Evolutionary conservation across 805 yeast genomes (phyloP).

Genomic region (Metahyphopichia silvanorum): DNA sequence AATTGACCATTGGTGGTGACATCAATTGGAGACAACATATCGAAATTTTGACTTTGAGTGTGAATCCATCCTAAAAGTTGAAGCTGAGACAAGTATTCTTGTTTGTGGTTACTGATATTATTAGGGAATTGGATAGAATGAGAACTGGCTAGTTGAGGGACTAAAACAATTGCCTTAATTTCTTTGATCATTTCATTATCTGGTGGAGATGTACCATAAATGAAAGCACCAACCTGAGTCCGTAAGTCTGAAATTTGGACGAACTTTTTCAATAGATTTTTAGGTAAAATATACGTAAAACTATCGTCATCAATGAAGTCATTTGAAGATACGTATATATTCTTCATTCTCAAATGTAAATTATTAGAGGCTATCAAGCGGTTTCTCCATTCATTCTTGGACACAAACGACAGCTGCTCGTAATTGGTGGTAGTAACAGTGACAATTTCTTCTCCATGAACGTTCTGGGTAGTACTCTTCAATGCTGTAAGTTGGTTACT

Average conservation of each 20-base stretch:
- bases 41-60: constrained; percentile 68
- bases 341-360: constrained; percentile 68
- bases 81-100: constrained; percentile 39
- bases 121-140: constrained; percentile 62
- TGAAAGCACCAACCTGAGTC: constrained; percentile 74
- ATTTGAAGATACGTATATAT: constrained; percentile 66
- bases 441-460: constrained; percentile 93
- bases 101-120: constrained; percentile 38
- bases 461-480: constrained; percentile 81
- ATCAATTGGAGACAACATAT: constrained; percentile 66
- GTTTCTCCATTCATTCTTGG: constrained; percentile 88
- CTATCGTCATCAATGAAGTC: constrained; percentile 53
- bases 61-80: constrained; percentile 95
- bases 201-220: constrained; percentile 76
- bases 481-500: constrained; percentile 64
- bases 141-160: constrained; percentile 83
- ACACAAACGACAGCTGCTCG: constrained; percentile 79
- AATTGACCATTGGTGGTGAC: constrained; percentile 55
- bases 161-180: constrained; percentile 66
- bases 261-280: constrained; percentile 72
- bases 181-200: constrained; percentile 77
- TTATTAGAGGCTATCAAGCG: constrained; percentile 78
- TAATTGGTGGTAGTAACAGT: constrained; percentile 89
- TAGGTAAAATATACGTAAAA: constrained; percentile 76
- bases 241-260: constrained; percentile 78